Evolutionary conservation across 768 basidiomycete genomes (phyloP), one percentile per base, ranked within the genome.

Genomic region (Lactarius sp.): DNA sequence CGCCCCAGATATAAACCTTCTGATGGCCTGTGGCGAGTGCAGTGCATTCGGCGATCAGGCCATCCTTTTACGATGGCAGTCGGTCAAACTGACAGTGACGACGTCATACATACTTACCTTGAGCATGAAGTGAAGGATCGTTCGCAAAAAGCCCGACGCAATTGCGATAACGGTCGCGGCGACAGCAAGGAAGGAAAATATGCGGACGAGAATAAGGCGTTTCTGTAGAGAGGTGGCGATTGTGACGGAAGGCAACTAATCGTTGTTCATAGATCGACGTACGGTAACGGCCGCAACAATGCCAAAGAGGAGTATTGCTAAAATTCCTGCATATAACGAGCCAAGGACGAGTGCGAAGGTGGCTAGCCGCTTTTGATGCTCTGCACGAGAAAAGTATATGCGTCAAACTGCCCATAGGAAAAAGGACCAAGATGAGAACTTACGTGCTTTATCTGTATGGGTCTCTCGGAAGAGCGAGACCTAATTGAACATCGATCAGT

Each of bases 51-150:
- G 64, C 64, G 31, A 93, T 78, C 60, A 91, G 76, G 34, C 83
- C 80, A 53, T 76, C 74, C 90, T 90, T 62, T 62, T 1, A 49
- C 14, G 10, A 6, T 1, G 6, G 56, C 3, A 18, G 33, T 59
- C 7, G 69, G 52, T 65, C 42, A 56, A 20, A 55, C 8, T 2
- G 52, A 31, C 20, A 20, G 13, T 47, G 22, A 49, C 33, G 4
- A 59, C 9, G 51, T 37, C 10, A 61, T 33, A 44, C 41, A 46
- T 0, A 69, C 75, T 27, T 47, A 83, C 88, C 82, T 90, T 91
- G 76, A 79, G 79, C 0, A 77, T 77, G 67, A 90, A 91, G 69
- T 92, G 90, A 1, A 83, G 76, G 8, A 92, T 72, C 9, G 83
- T 75, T 34, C 83, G 79, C 65, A 86, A 69, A 46, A 91, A 66